Conservation (phyloP, 2,329 filamentous ascomycete genomes). For the Venturiaceae sp. region DNA sequence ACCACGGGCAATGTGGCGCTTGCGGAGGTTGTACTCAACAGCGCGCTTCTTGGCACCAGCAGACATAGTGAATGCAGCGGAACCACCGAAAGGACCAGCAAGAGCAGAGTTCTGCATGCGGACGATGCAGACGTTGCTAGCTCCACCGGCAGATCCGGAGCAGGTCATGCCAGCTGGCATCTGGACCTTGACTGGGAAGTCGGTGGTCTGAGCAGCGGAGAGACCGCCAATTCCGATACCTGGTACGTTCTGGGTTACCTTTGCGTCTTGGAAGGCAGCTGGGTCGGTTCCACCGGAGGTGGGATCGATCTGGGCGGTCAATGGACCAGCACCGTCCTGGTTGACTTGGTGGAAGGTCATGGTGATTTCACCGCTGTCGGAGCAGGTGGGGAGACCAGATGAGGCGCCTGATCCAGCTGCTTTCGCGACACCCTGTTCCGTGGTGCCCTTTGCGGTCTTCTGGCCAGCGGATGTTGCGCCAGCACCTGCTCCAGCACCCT, state of each 20-base stretch:
- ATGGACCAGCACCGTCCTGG: conserved; percentile 58
- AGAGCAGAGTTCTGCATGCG: conserved; percentile 52
- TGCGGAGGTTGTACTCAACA: conserved; percentile 36
- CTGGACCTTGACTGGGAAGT: conserved; percentile 54
- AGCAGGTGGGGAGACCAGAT: conserved; percentile 49
- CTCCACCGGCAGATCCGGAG: conserved; percentile 48
- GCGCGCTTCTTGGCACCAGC: conserved; percentile 50
- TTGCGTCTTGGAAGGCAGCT: conserved; percentile 48
- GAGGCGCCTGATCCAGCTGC: conserved; percentile 44
- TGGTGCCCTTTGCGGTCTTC: conserved; percentile 36
- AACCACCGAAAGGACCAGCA: conserved; percentile 58
- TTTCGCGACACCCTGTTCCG: conserved; percentile 44
- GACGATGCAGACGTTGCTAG: conserved; percentile 53
- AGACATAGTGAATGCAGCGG: conserved; percentile 55
- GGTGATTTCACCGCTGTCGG: conserved; percentile 49
- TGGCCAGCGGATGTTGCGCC: conserved; percentile 30
- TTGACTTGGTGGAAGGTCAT: conserved; percentile 63
- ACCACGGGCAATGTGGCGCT: conserved; percentile 10
- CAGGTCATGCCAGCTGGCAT: conserved; percentile 62
- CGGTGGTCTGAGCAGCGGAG: conserved; percentile 49
- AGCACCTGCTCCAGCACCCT: conserved; percentile 14
- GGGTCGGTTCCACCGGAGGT: conserved; percentile 54
- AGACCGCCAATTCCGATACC: conserved; percentile 48
- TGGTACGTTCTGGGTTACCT: conserved; percentile 52
- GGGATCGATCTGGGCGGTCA: conserved; percentile 50